Evolutionary conservation across 768 basidiomycete species (phyloP).

Genomic region (Filobasidium wieringae): DNA sequence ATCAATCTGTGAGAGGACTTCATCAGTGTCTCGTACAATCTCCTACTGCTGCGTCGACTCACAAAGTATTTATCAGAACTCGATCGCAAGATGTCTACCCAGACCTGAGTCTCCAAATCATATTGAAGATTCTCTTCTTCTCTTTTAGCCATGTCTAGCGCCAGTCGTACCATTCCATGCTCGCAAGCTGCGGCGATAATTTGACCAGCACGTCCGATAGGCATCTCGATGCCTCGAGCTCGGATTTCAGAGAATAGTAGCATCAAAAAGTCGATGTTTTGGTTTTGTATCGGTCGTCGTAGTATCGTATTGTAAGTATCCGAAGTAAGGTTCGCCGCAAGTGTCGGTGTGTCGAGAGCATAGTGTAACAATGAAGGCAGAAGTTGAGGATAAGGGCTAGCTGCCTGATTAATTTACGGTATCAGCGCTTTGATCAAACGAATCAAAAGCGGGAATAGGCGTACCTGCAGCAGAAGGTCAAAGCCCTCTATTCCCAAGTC

Average conservation of each 20-base stretch:
- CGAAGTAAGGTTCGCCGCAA: conserved; percentile 43
- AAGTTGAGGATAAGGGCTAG: conserved; percentile 24
- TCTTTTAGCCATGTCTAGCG: conserved; percentile 55
- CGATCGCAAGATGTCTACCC: conserved; percentile 57
- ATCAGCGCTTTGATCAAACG: conserved; percentile 23
- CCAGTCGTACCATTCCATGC: conserved; percentile 52
- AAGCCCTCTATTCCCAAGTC: conserved; percentile 43
- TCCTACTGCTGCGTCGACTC: conserved; percentile 36
- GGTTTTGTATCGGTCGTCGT: conserved; percentile 46
- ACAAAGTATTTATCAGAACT: conserved; percentile 61
- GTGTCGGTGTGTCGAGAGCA: conserved; percentile 41
- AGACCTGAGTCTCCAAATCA: conserved; percentile 45
- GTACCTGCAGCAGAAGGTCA: conserved; percentile 53
- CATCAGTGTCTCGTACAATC: not conserved
- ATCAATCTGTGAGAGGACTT: conserved; percentile 46
- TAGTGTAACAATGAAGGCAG: conserved; percentile 45
- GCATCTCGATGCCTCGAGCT: conserved; percentile 45
- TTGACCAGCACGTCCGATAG: conserved; percentile 45
- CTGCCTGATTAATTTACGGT: conserved; percentile 35
- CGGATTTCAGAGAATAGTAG: conserved; percentile 54
- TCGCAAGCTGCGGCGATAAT: conserved; percentile 50
- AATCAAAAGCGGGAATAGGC: conserved; percentile 11
- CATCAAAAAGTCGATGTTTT: conserved; percentile 56
- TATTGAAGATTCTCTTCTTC: conserved; percentile 52
- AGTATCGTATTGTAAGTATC: conserved; percentile 42